phyloP scores from a whole-genome alignment of 164 flowering plant genomes.

The Kingdonia uniflora region DNA sequence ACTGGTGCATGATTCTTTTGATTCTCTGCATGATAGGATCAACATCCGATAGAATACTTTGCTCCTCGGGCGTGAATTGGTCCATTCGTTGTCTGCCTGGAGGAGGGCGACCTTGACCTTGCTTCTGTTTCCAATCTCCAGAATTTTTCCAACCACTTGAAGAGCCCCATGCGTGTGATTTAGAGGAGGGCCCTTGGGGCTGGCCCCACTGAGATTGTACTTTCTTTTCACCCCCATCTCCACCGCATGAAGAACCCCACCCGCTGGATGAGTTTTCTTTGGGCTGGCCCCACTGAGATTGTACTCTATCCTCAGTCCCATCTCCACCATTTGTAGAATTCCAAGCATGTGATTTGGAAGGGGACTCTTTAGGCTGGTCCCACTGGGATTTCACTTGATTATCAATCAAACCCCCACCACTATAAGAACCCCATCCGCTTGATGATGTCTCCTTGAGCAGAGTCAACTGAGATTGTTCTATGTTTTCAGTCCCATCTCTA shows the following conservation, averaged over 20 bases:
- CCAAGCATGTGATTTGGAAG: slow-evolving; percentile 16
- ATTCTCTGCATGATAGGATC: slow-evolving; percentile 58
- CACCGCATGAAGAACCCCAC: too few relatives aligned
- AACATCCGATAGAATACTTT: slow-evolving; percentile 47
- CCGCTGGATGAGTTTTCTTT: too few relatives aligned
- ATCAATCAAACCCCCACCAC: not conserved
- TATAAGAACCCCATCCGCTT: not conserved
- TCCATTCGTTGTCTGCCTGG: slow-evolving; percentile 54
- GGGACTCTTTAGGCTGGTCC: slow-evolving; percentile 4
- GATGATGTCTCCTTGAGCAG: not conserved
- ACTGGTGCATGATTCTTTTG: slow-evolving; percentile 49
- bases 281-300: too few relatives aligned
- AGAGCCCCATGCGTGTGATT: slow-evolving; percentile 3
- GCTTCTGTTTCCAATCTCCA: slow-evolving; percentile 19
- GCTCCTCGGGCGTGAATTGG: slow-evolving; percentile 65
- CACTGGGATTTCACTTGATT: not conserved
- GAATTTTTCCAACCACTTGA: not conserved
- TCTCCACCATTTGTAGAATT: slow-evolving; percentile 6
- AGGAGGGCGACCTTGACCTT: slow-evolving; percentile 23
- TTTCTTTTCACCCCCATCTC: too few relatives aligned
- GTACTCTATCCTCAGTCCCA: not conserved
- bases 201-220: not conserved
- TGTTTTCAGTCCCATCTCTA: too few relatives aligned
- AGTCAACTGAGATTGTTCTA: not conserved
- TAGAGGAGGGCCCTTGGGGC: not conserved